Conservation (phyloP, 2,329 filamentous ascomycete genomes). For the Gliomastix tumulicola region DNA sequence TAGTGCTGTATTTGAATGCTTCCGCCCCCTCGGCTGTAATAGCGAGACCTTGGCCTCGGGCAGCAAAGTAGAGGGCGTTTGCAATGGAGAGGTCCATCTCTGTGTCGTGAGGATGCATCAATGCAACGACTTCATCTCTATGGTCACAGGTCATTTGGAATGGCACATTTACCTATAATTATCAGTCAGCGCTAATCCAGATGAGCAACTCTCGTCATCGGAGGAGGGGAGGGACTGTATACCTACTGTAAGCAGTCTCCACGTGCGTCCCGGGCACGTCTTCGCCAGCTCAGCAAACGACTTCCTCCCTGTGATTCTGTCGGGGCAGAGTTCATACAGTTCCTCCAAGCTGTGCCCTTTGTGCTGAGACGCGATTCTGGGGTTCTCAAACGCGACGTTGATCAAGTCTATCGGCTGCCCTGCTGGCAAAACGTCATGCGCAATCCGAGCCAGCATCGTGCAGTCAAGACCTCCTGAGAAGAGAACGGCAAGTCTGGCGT, state of each 20-base stretch:
- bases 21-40: constrained; percentile 19
- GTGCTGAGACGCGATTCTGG: constrained; percentile 57
- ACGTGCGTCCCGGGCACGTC: constrained; percentile 63
- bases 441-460: constrained; percentile 74
- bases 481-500: constrained; percentile 64
- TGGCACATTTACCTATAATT: constrained; percentile 72
- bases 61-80: constrained; percentile 89
- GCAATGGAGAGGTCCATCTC: constrained; percentile 98
- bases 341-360: constrained; percentile 20
- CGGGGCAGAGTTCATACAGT: constrained; percentile 78
- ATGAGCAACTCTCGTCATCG: no score
- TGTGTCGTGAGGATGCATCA: constrained; percentile 92
- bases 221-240: no score
- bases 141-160: constrained; percentile 68
- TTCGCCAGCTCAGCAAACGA: constrained; percentile 68
- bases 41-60: constrained; percentile 58
- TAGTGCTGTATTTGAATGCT: constrained; percentile 49
- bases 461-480: constrained; percentile 96
- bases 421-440: constrained; percentile 66
- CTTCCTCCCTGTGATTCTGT: constrained; percentile 77
- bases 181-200: no score
- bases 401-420: constrained; percentile 74
- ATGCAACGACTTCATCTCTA: constrained; percentile 58
- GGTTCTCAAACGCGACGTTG: constrained; percentile 97
- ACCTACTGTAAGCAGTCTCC: constrained; percentile 73